phyloP scores from a whole-genome alignment of 1,139 yeast species.

The Candida pseudoviswanathii region DNA sequence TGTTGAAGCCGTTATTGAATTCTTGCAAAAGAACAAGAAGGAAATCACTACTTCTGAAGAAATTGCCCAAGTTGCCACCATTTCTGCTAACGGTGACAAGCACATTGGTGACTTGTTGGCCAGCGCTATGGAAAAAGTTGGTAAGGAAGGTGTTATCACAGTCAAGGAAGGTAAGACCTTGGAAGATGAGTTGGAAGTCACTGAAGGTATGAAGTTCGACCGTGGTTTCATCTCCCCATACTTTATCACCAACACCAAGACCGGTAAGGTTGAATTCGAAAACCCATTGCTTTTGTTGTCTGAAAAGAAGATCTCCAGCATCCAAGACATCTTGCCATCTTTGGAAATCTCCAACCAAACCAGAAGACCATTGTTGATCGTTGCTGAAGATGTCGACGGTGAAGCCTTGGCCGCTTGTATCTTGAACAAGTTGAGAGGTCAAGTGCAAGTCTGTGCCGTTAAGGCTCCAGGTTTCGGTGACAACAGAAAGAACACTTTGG shows the following conservation, averaged over 20 bases:
- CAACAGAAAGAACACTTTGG: constrained; percentile 96
- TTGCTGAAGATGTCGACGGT: constrained; percentile 98
- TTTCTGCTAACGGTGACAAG: constrained; percentile 94
- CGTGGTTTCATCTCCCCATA: constrained; percentile 98
- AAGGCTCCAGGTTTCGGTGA: constrained; percentile 99
- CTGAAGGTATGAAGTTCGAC: constrained; percentile 99
- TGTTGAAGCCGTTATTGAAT: constrained; percentile 92
- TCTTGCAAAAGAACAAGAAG: constrained; percentile 86
- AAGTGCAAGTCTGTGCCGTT: constrained; percentile 97
- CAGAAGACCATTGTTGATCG: constrained; percentile 92
- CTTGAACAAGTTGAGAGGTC: constrained; percentile 97
- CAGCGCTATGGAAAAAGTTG: constrained; percentile 98
- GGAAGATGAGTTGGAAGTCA: constrained; percentile 95
- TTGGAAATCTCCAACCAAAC: constrained; percentile 91
- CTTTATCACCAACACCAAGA: constrained; percentile 94
- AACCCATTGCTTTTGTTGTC: constrained; percentile 87
- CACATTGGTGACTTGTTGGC: constrained; percentile 96
- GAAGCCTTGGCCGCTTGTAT: constrained; percentile 99
- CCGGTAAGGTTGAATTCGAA: constrained; percentile 97
- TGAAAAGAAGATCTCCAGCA: constrained; percentile 92
- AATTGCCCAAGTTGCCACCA: constrained; percentile 98
- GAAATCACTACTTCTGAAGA: constrained; percentile 97
- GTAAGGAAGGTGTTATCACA: constrained; percentile 99
- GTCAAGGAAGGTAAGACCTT: constrained; percentile 96
- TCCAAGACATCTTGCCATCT: constrained; percentile 92